Conservation (phyloP, 1,284 basidiomycete genomes). For the Fomitopsis schrenkii region DNA sequence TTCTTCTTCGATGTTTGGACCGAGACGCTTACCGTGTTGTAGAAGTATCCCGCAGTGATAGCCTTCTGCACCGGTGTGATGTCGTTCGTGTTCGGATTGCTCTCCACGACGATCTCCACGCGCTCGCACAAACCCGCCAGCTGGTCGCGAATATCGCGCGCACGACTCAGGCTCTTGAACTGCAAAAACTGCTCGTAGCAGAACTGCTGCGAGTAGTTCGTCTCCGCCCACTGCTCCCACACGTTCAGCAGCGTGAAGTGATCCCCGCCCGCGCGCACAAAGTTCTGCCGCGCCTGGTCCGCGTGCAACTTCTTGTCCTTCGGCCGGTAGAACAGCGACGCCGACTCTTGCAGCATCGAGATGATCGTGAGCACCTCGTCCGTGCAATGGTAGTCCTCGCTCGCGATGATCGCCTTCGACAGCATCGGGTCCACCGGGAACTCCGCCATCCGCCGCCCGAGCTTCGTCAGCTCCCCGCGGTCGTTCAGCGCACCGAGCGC, state of each 20-base stretch:
- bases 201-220: conserved; percentile 92
- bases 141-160: conserved; percentile 96
- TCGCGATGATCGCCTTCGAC: conserved; percentile 93
- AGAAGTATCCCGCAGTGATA: conserved; percentile 93
- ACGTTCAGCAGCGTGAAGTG: conserved; percentile 97
- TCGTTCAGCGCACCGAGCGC: conserved; percentile 96
- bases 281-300: conserved; percentile 96
- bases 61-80: conserved; percentile 93
- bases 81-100: conserved; percentile 88
- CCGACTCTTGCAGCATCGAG: conserved; percentile 95
- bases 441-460: conserved; percentile 97
- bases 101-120: conserved; percentile 88
- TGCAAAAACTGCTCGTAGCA: conserved; percentile 98
- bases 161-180: conserved; percentile 92
- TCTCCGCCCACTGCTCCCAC: conserved; percentile 98
- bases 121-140: conserved; percentile 93
- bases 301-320: conserved; percentile 97
- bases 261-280: conserved; percentile 93
- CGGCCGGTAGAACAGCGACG: conserved; percentile 92
- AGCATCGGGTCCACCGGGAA: conserved; percentile 99
- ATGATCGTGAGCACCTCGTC: conserved; percentile 98
- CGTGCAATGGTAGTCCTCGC: conserved; percentile 92
- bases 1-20: not conserved
- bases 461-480: conserved; percentile 91
- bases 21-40: conserved; percentile 76